These are phyloP conservation scores for Microstegium vimineum DNA, from an alignment of 176 grass and related monocot genomes.

Conservation along the genomic window DNA sequence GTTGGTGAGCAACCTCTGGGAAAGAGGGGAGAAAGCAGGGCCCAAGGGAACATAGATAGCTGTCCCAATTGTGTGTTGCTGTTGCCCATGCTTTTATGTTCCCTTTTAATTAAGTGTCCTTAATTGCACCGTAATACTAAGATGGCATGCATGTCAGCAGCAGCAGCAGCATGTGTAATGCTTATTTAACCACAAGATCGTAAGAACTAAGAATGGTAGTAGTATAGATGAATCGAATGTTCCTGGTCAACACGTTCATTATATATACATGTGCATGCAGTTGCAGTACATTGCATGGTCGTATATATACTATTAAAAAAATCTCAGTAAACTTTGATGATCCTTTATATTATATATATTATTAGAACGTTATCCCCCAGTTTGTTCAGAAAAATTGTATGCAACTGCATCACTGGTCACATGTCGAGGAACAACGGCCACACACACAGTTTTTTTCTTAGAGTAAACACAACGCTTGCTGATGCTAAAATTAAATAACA, in stretches of 20 bases:
- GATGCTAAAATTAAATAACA: background rate
- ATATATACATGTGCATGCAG: background rate
- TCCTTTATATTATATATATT: background rate
- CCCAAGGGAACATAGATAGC: slow-evolving; percentile 24
- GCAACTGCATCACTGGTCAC: background rate
- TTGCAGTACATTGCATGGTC: background rate
- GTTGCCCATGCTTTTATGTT: slow-evolving; percentile 29
- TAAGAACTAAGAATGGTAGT: background rate
- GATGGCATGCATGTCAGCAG: background rate
- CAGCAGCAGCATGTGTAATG: background rate
- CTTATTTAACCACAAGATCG: background rate
- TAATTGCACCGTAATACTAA: slow-evolving; percentile 24
- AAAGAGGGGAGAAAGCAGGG: background rate
- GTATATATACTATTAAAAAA: background rate
- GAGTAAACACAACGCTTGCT: background rate
- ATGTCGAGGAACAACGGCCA: background rate
- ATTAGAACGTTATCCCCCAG: background rate
- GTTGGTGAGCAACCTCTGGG: background rate
- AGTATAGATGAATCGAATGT: background rate
- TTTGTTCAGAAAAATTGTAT: background rate
- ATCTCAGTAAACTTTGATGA: background rate
- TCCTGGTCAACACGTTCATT: background rate
- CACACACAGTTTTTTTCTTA: background rate
- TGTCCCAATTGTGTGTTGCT: slow-evolving; percentile 30
- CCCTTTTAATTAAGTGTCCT: slow-evolving; percentile 24